Base-by-base conservation (phyloP, 768 basidiomycete species). In the Fomitopsis pulvina region DNA sequence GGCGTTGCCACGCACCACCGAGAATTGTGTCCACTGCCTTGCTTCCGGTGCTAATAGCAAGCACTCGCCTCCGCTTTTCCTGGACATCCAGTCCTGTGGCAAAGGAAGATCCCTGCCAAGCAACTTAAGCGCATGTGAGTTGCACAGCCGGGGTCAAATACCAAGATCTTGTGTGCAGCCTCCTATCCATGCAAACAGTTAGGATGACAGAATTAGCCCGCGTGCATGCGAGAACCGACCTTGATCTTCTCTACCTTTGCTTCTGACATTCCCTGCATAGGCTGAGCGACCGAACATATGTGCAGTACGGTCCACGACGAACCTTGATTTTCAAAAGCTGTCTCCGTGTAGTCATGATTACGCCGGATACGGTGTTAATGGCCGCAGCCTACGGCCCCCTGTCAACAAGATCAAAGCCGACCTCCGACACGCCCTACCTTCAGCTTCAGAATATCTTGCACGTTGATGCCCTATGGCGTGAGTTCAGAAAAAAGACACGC, bases 221-320 rank as follows among this genome's bases (percentile, higher is more conserved):
- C 4, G 43, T 14, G 51, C 61, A 52, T 7, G 12, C 2, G 34
- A 50, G 54, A 50, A 48, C 63, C 37, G 50, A 79, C 92, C 73
- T 95, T 95, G 60, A 97, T 89, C 66, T 98, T 98, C 62, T 98
- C 94, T 1, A 98, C 92, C 65, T 98, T 98, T 0, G 94, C 88
- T 59, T 96, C 94, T 2, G 93, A 93, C 77, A 95, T 85, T 38
- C 94, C 94, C 91, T 94, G 50, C 9, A 52, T 18, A 51, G 20
- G 28, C 40, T 55, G 29, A 29, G 18, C 20, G 46, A 41, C 41
- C 44, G 18, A 40, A 51, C 21, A 47, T 47, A 32, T 47, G 25
- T 42, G 34, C 32, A 24, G 34, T 27, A 44, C n/a, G n/a, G n/a
- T 47, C 22, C 27, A 52, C 45, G 26, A 18, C 53, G 28, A 52